Conservation (phyloP, 768 basidiomycete species). For the Pleurotus tuoliensis region DNA sequence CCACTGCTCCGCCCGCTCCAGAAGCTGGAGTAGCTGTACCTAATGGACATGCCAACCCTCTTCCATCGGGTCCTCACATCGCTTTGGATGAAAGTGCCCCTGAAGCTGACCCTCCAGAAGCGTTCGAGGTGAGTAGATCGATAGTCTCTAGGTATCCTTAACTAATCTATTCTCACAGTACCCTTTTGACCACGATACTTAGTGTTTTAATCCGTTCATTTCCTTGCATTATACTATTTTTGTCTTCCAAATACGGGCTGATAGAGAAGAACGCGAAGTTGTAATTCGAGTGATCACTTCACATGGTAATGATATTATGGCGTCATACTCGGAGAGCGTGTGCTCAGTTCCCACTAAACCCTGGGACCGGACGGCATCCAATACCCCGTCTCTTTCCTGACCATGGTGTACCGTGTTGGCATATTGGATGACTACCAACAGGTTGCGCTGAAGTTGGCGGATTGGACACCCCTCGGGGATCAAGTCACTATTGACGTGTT, state of each 20-base stretch:
- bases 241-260: neutral
- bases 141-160: conserved; percentile 3
- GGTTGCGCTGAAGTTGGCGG: conserved; percentile 45
- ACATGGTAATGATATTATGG: neutral
- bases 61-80: conserved; percentile 50
- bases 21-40: conserved; percentile 21
- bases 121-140: conserved; percentile 71
- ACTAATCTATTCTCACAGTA: conserved; percentile 46
- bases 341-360: no score
- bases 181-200: conserved; percentile 64
- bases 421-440: conserved; percentile 63
- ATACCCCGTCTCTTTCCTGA: neutral
- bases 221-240: conserved; percentile 6
- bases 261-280: no score
- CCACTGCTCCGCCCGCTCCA: conserved; percentile 26
- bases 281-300: neutral
- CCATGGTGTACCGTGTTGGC: conserved; percentile 32
- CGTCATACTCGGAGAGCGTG: no score
- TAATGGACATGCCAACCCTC: conserved; percentile 25
- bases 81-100: conserved; percentile 66
- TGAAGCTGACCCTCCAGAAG: conserved; percentile 71
- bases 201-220: conserved; percentile 22
- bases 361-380: no score
- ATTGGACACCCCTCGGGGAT: conserved; percentile 46
- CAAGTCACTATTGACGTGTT: conserved; percentile 41